Evolutionary conservation across 345 rosid genomes (phyloP).

Genomic region (Microthlaspi erraticum): DNA sequence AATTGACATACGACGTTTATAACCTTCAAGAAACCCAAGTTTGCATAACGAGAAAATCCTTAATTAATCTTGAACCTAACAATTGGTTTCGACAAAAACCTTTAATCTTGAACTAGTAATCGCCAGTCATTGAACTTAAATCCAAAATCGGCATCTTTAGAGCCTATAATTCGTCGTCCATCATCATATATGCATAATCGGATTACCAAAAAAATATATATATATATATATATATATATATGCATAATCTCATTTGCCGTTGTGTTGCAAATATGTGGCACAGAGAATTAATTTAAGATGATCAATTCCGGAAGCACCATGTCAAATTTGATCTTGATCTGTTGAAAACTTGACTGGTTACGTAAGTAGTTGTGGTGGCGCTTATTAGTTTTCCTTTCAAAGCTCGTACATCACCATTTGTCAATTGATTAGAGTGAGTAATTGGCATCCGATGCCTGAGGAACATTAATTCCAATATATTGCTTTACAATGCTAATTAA

Average conservation of each 20-base stretch:
- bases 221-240: no score
- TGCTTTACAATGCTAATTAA: no score
- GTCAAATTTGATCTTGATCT: not conserved
- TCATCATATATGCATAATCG: not conserved
- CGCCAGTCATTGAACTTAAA: not conserved
- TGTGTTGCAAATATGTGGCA: not conserved
- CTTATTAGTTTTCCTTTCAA: no score
- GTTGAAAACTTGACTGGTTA: not conserved
- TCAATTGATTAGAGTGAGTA: conserved; percentile 1
- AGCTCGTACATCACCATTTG: not conserved
- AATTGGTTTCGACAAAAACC: not conserved
- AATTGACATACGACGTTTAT: not conserved
- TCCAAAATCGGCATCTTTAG: not conserved
- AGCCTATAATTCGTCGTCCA: not conserved
- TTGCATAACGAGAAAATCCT: not conserved
- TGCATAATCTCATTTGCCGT: not conserved
- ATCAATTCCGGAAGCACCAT: not conserved
- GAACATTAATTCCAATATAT: no score
- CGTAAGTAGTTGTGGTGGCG: not conserved
- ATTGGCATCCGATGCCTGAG: no score
- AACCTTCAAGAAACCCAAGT: not conserved
- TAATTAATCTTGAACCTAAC: not conserved
- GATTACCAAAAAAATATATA: no score
- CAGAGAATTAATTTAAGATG: not conserved
- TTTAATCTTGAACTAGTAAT: conserved; percentile 5